phyloP scores from a whole-genome alignment of 192 early-diverging fungal genomes.

The Backusella tarrabulga region DNA sequence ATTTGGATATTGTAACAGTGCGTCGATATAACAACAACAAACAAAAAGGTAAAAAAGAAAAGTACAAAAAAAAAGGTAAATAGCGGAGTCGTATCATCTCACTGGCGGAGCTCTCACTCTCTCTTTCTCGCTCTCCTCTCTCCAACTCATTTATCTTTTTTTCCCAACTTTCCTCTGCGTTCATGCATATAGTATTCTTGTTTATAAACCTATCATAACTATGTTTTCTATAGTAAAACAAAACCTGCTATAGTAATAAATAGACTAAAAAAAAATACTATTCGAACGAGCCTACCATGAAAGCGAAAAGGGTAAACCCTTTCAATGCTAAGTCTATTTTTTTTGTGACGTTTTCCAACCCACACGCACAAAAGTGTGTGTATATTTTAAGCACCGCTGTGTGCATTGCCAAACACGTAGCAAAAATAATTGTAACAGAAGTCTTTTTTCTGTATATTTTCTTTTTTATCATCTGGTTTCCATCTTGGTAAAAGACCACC shows the following conservation, averaged over 20 bases:
- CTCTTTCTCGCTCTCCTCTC: neutral
- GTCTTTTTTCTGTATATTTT: neutral
- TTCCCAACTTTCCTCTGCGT: neutral
- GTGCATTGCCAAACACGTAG: neutral
- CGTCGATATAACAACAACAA: neutral
- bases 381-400: neutral
- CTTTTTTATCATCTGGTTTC: constrained; percentile 3
- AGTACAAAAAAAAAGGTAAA: neutral
- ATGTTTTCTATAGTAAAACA: too few relatives aligned
- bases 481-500: neutral
- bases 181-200: neutral
- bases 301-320: too few relatives aligned
- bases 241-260: too few relatives aligned
- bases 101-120: neutral
- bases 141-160: neutral
- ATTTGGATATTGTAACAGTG: too few relatives aligned
- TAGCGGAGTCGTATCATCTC: neutral
- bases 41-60: neutral
- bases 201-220: too few relatives aligned
- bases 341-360: neutral
- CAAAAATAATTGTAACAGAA: neutral
- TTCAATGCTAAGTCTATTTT: too few relatives aligned
- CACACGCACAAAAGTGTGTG: neutral
- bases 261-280: neutral
- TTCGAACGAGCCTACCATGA: neutral